phyloP scores from a whole-genome alignment of 2,329 filamentous ascomycete species.

The Metarhizium brunneum region DNA sequence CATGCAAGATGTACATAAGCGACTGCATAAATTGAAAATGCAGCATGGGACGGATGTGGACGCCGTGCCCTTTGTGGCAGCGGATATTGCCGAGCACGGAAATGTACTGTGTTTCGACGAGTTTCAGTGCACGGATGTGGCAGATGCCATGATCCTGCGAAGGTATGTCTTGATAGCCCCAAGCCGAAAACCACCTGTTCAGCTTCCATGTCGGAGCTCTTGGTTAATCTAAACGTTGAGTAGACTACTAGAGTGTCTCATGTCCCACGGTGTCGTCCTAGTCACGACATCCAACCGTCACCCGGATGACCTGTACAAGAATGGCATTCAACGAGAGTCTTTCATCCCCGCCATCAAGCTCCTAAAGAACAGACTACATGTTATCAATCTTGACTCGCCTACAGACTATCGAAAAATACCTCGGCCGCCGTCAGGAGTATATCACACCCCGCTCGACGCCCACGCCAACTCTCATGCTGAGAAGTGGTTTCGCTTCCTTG shows the following conservation, averaged over 20 bases:
- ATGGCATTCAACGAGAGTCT: slow-evolving; percentile 90
- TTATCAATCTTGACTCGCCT: slow-evolving; percentile 89
- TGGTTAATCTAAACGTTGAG: not conserved
- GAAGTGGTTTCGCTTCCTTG: slow-evolving; percentile 93
- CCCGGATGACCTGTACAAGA: slow-evolving; percentile 93
- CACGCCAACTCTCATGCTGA: slow-evolving; percentile 74
- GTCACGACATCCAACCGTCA: slow-evolving; percentile 97
- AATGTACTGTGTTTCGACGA: slow-evolving; percentile 96
- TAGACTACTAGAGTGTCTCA: slow-evolving; percentile 75
- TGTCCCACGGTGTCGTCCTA: slow-evolving; percentile 94
- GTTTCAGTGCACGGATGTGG: slow-evolving; percentile 97
- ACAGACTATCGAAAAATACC: slow-evolving; percentile 98
- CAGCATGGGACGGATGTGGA: slow-evolving; percentile 82
- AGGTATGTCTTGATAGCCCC: slow-evolving; percentile 28
- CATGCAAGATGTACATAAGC: slow-evolving; percentile 95
- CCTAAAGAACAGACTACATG: slow-evolving; percentile 71
- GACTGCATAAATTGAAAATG: slow-evolving; percentile 85
- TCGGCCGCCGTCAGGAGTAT: slow-evolving; percentile 84
- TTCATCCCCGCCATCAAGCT: slow-evolving; percentile 94
- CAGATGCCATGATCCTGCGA: slow-evolving; percentile 94
- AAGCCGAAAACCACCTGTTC: not conserved
- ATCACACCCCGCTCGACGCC: slow-evolving; percentile 77
- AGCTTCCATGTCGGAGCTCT: not conserved
- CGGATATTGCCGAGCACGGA: slow-evolving; percentile 78
- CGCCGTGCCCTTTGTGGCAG: slow-evolving; percentile 82